Evolutionary conservation across 1,139 yeast species (phyloP).

Genomic region (Blastobotrys petasosporus): DNA sequence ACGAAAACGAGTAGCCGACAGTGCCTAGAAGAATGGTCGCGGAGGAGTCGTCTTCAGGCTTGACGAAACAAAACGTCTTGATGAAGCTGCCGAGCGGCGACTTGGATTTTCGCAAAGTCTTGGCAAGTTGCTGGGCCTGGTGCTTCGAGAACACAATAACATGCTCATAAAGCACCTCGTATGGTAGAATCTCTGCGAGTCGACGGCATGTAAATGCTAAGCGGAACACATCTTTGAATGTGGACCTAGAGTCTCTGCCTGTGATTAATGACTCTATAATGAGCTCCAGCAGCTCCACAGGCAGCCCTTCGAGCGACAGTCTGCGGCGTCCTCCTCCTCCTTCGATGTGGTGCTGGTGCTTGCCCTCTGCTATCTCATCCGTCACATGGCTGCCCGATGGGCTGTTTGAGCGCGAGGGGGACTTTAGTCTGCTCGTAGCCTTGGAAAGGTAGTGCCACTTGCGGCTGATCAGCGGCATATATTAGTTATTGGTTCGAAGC

Average conservation of each 20-base stretch:
- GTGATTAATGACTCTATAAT: slow-evolving; percentile 10
- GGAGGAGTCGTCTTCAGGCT: slow-evolving; percentile 12
- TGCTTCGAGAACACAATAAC: slow-evolving; percentile 15
- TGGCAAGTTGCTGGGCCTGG: slow-evolving; percentile 18
- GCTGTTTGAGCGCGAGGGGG: too few species aligned
- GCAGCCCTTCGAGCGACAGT: slow-evolving; percentile 9
- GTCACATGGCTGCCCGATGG: too few species aligned
- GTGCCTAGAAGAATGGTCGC: slow-evolving; percentile 9
- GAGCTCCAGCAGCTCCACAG: slow-evolving; percentile 13
- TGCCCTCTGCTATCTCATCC: too few species aligned
- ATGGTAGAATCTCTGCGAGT: slow-evolving; percentile 10
- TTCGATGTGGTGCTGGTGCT: slow-evolving; percentile 12
- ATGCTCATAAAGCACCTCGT: slow-evolving; percentile 16
- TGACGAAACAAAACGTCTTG: slow-evolving; percentile 10
- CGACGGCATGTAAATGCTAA: slow-evolving; percentile 16
- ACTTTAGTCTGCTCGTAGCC: too few species aligned
- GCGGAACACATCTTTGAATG: slow-evolving; percentile 12
- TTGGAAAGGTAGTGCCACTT: too few species aligned
- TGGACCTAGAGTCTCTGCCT: not conserved
- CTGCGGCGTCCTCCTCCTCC: not conserved
- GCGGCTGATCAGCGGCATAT: too few species aligned
- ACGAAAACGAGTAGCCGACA: slow-evolving; percentile 12
- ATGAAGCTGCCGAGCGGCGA: slow-evolving; percentile 5
- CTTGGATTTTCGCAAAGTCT: slow-evolving; percentile 14
- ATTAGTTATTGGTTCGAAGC: too few species aligned